Evolutionary conservation across 495 filamentous ascomycete genomes (phyloP), one percentile per base, ranked within the genome.

Genomic region (Pyronema domesticum): DNA sequence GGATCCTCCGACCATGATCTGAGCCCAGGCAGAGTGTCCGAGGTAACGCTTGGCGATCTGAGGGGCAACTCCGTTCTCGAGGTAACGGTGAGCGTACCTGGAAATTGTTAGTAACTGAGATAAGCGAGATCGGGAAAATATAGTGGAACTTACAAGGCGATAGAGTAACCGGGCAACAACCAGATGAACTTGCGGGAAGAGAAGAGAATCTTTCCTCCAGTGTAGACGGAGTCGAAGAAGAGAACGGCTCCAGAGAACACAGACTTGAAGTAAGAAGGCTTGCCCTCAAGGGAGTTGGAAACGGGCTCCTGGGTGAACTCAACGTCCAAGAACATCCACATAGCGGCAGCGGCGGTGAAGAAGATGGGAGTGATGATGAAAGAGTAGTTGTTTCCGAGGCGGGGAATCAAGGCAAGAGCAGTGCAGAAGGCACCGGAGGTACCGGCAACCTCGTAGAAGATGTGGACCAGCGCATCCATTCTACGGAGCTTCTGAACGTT

Each of bases 391-490:
- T 73, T 71, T 23, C 71, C 71, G 36, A 72, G 60, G 13, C 57
- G 57, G 18, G 69, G 68, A 44, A 73, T 70, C 46, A 72, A 57
- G 39, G 60, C 68, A 13, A 70, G 61, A 8, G 66, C 71, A 7
- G 67, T 72, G 47, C 62, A 67, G 53, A 73, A 69, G 8, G 69
- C 69, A n/a, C 68, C 69, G 11, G 60, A 50, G 0, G 71, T 73
- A 18, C 71, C 71, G 3, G 69, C 57, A 6, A 72, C 57, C 55
- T 74, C 71, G 54, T 72, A 72, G 37, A 72, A 69, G 30, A 74
- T 72, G 55, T 74, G 70, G 4, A 71, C 71, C 34, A 70, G 50
- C 15, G 68, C 68, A 57, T 74, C 72, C 60, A 73, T 63, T 30
- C 64, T 65, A 11, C 68, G 59, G n/a, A 74, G 59, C 54, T 72